Base-by-base conservation (phyloP, 2,329 filamentous ascomycete genomes). In the Penicillium sp. region DNA sequence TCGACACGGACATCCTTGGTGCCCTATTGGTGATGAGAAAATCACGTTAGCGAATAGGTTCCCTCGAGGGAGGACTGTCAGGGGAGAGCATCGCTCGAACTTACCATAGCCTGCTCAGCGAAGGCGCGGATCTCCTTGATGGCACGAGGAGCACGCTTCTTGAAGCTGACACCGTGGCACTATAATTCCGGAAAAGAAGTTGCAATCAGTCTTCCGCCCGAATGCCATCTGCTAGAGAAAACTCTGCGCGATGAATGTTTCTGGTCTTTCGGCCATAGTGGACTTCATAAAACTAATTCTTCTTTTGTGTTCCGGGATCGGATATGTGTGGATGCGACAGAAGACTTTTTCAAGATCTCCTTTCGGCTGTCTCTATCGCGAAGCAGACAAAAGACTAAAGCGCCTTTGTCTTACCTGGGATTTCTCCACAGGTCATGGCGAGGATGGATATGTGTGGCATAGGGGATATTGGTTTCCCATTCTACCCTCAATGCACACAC, bases 61-160 rank as follows among this genome's bases (percentile, higher is more conserved):
- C 30, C 16, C n/a, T 1, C 11, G 10, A 8, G 4, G 14, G 44
- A 36, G 48, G 23, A 38, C 13, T 41, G 43, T 40, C 49, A 32
- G 14, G 26, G 23, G 35, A 47, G 49, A 26, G 45, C 32, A 30
- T 53, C 43, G 47, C 45, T 71, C 34, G 35, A 53, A 78, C 91
- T 78, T 91, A 99, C 94, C 95, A 99, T 99, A 72, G 93, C 88
- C 83, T 91, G 84, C 76, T 84, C 81, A 72, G 94, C 91, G 76
- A 99, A 99, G 72, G 82, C 85, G 82, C 91, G 90, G 84, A 99
- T 97, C 89, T 97, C 94, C 90, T 99, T 99, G 85, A 99, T 95
- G 75, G 94, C 94, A 74, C 86, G 85, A 78, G 94, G 94, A 78
- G 95, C 95, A 78, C 94, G 87, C 91, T 99, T 97, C 90, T 99